Base-by-base conservation (phyloP, 441 rosid genomes). In the Mallotus repandus region DNA sequence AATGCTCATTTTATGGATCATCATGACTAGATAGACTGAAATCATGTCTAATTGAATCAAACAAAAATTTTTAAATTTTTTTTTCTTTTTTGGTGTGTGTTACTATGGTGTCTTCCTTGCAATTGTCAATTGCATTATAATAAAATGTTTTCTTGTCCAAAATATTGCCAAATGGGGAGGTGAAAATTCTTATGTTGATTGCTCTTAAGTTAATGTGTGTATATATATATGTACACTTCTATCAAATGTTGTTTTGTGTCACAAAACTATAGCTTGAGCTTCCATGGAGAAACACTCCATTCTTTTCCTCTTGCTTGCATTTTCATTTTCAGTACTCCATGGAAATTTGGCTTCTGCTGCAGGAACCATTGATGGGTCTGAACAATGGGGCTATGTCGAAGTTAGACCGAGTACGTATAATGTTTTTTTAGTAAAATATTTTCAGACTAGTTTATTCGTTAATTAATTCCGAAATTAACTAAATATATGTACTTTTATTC, bases 301-400 rank as follows among this genome's bases (percentile, higher is more conserved):
- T 52, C 43, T 3, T 15, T 72, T 64, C 14, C 59, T 78, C n/a
- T 63, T 59, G 43, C 53, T 70, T 67, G 43, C 56, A 12, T 45
- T 64, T 22, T 62, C n/a, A 60, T 49, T 57, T 48, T 29, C 60
- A 43, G 41, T 65, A 29, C 53, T 80, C 15, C 74, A 63, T 52
- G 60, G 68, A 10, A 21, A 0, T 46, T 16, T 67, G 3, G 68
- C 73, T 12, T 52, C 53, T 0, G 48, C 62, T 21, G 77, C 72
- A 21, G 81, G 77, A 59, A 81, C 83, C 21, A 41, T 14, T 12
- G 83, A 83, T 22, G 88, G 88, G n/a, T 83, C 84, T n/a, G 85
- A 83, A 78, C 71, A 70, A 66, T 80, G 86, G 86, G 85, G 86
- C 48, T 85, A 81, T 5, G 79, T 77, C 2, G 76, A 85, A 81